phyloP scores from a whole-genome alignment of 495 filamentous ascomycete species.

The Aspergillus ellipticus region DNA sequence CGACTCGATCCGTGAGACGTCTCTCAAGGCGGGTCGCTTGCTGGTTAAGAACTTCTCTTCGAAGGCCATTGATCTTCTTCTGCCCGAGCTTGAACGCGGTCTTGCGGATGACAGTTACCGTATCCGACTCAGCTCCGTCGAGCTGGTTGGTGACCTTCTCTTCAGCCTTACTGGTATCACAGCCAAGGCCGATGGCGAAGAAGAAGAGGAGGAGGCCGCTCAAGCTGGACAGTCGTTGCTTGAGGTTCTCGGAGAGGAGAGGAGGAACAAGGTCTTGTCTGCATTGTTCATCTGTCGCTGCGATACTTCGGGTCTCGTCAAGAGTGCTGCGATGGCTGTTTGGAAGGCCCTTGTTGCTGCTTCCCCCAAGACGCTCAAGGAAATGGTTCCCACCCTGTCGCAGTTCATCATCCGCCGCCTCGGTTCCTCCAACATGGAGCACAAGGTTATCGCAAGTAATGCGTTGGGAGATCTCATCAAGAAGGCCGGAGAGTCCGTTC shows the following conservation, averaged over 20 bases:
- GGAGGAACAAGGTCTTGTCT: constrained; percentile 90
- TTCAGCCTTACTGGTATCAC: constrained; percentile 98
- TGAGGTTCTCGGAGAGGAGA: constrained; percentile 91
- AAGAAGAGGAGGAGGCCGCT: constrained; percentile 70
- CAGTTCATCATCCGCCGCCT: constrained; percentile 92
- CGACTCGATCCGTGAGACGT: constrained; percentile 91
- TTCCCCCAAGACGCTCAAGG: constrained; percentile 87
- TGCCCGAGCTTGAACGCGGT: constrained; percentile 93
- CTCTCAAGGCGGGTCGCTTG: constrained; percentile 85
- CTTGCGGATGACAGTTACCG: constrained; percentile 93
- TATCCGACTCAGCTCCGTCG: constrained; percentile 95
- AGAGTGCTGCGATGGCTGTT: constrained; percentile 82
- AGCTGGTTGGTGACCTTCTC: constrained; percentile 91
- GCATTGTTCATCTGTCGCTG: constrained; percentile 95
- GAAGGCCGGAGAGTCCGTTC: constrained; percentile 90
- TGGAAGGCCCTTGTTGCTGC: constrained; percentile 97
- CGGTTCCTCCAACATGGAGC: constrained; percentile 94
- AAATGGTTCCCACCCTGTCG: constrained; percentile 88
- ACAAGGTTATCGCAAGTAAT: constrained; percentile 97
- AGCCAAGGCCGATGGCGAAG: constrained; percentile 75
- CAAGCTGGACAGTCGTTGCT: constrained; percentile 88
- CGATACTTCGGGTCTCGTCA: constrained; percentile 91
- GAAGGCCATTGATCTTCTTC: constrained; percentile 84
- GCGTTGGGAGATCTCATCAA: constrained; percentile 93
- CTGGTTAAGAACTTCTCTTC: constrained; percentile 98